Evolutionary conservation across 495 filamentous ascomycete species (phyloP), one percentile per base, ranked within the genome.

Genomic region (Penicillium angulare): DNA sequence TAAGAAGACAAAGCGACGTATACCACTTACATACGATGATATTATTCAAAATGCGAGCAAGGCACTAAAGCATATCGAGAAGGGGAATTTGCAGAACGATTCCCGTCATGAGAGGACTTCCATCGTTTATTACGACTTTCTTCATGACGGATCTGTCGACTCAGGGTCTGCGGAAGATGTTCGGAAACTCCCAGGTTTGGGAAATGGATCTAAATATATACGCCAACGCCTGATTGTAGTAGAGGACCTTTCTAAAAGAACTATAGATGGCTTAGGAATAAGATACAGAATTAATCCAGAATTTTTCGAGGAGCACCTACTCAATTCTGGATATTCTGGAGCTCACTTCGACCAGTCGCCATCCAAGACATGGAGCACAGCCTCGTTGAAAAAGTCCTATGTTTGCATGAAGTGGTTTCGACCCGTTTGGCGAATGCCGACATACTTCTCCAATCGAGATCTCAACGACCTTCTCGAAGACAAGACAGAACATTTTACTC

Each of bases 271-370:
- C 18, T 10, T 57, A 5, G 54, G 54, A 1, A 26, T 34, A 12
- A 48, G 16, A 18, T 57, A 52, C 43, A 22, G 49, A 10, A 52
- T 57, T 5, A 57, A 57, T 20, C 54, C 54, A 3, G 48, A 52
- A 18, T 57, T 57, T 13, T 57, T 57, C 31, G 54, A 57, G 20
- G 48, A 57, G 32, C 54, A 57, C 31, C 26, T 57, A 21, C 43
- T 57, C 1, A 49, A 57, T 43, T 52, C 54, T 4, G 44, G 44
- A 4, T 57, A 57, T 45, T 26, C 38, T 1, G 54, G 43, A 0
- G 29, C 36, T 0, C 21, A 52, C 2, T 51, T 36, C n/a, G 17
- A 52, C 10, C 38, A 43, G 38, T 31, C 27, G 27, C 22, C 54
- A 15, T 22, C 54, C 12, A 23, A 31, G 13, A 48, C 26, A 7